These are phyloP conservation scores for Thraustotheca clavata DNA, from an alignment of 352 stramenopile genomes.

Conservation along the genomic window DNA sequence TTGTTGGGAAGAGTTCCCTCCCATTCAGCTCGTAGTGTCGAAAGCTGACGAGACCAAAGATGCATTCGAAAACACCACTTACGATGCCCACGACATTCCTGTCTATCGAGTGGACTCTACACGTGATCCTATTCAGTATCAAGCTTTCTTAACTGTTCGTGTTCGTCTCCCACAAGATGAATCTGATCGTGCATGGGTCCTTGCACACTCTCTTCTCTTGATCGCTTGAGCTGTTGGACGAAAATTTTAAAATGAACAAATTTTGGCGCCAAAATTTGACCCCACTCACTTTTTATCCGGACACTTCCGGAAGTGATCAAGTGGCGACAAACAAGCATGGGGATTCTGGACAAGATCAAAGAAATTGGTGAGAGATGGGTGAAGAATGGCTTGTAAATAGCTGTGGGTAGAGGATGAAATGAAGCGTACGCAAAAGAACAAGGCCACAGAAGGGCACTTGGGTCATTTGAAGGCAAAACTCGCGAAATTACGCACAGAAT, in stretches of 20 bases:
- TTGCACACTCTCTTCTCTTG: not conserved
- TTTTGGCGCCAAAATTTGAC: not conserved
- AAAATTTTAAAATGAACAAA: no score
- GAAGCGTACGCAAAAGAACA: slow-evolving; percentile 98
- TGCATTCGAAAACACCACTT: not conserved
- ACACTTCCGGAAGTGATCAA: not conserved
- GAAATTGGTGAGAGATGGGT: slow-evolving; percentile 73
- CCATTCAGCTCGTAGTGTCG: not conserved
- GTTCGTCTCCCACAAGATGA: not conserved
- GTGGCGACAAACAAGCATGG: slow-evolving; percentile 47
- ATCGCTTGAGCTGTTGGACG: not conserved
- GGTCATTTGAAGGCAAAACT: slow-evolving; percentile 97
- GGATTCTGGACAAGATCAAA: slow-evolving; percentile 90
- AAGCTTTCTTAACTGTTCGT: not conserved
- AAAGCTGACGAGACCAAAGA: not conserved
- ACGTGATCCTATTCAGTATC: not conserved
- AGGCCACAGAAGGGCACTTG: slow-evolving; percentile 88
- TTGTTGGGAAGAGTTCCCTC: slow-evolving; percentile 1
- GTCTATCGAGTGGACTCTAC: not conserved
- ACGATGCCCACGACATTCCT: slow-evolving; percentile 9
- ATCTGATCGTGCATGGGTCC: not conserved
- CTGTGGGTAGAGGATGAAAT: slow-evolving; percentile 87
- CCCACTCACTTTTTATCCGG: not conserved
- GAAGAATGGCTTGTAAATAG: not conserved
- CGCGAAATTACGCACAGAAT: slow-evolving; percentile 96